Percentiles rank a stretch among this genome's conserved stretches.
phyloP scores from a whole-genome alignment of 371 early-diverging fungal species.

The Rhizoclosmatium hyalinum region DNA sequence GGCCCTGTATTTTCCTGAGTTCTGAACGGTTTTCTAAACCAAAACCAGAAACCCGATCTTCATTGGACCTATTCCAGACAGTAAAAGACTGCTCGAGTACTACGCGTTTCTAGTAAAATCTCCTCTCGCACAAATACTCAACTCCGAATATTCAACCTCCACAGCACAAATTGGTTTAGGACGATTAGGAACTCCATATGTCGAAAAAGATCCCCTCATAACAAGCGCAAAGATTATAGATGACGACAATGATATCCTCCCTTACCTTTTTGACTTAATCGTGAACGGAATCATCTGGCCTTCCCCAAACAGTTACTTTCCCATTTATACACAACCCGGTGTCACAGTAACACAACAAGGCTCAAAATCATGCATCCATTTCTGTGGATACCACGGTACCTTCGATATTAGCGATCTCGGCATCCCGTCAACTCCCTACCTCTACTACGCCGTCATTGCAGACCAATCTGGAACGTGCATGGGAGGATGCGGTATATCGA shows the following conservation, averaged over 20 bases:
- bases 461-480: slow-evolving; percentile 18
- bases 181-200: neutral
- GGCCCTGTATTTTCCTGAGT: neutral
- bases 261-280: slow-evolving; percentile 19
- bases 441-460: slow-evolving; percentile 3
- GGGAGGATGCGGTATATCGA: slow-evolving; percentile 13
- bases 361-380: neutral
- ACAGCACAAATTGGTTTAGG: slow-evolving; percentile 7
- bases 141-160: slow-evolving; percentile 13
- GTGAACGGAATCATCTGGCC: slow-evolving; percentile 22
- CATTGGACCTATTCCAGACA: neutral
- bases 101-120: neutral
- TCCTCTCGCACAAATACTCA: slow-evolving; percentile 19
- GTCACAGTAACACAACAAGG: neutral
- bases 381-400: slow-evolving; percentile 12
- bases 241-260: slow-evolving; percentile 20
- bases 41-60: neutral
- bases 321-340: slow-evolving; percentile 1
- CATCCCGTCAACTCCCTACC: neutral
- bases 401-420: neutral
- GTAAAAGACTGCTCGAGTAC: neutral
- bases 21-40: neutral
- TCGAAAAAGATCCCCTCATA: slow-evolving; percentile 11
- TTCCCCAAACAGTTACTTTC: slow-evolving; percentile 10
- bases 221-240: slow-evolving; percentile 13